phyloP scores from a whole-genome alignment of 108 stramenopile genomes.

The Skeletonema tropicum region DNA sequence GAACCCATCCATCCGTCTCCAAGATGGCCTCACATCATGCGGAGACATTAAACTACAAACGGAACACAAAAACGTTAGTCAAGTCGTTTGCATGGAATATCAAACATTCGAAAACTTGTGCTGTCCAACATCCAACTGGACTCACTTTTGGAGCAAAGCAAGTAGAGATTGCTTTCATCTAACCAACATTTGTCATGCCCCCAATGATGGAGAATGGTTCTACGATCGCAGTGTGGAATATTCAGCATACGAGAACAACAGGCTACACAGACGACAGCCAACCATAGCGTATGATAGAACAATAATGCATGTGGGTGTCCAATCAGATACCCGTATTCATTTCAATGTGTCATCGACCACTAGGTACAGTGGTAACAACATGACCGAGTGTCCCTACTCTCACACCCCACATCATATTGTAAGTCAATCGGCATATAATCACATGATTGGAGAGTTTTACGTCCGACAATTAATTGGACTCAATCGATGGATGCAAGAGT shows the following conservation, averaged over 20 bases:
- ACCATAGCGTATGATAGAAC: background rate
- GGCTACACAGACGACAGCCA: background rate
- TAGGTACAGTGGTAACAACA: background rate
- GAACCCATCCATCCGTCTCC: background rate
- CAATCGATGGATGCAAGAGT: conserved; percentile 22
- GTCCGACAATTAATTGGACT: conserved; percentile 28
- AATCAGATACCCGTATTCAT: background rate
- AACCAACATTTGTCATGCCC: background rate
- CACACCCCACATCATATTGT: conserved; percentile 35
- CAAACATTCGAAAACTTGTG: background rate
- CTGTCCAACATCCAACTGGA: background rate
- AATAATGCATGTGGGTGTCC: background rate
- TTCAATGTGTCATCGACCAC: background rate
- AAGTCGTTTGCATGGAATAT: background rate
- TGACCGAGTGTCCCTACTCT: conserved; percentile 27
- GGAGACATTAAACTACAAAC: background rate
- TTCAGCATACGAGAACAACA: background rate
- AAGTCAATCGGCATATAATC: conserved; percentile 44
- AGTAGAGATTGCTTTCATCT: background rate
- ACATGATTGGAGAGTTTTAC: conserved; percentile 60
- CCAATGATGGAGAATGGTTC: background rate
- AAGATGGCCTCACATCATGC: background rate
- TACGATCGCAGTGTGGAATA: background rate
- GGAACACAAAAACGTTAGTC: background rate
- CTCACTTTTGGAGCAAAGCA: background rate